Base-by-base conservation (phyloP, 1,284 basidiomycete genomes). In the Apiotrichum gamsii region DNA sequence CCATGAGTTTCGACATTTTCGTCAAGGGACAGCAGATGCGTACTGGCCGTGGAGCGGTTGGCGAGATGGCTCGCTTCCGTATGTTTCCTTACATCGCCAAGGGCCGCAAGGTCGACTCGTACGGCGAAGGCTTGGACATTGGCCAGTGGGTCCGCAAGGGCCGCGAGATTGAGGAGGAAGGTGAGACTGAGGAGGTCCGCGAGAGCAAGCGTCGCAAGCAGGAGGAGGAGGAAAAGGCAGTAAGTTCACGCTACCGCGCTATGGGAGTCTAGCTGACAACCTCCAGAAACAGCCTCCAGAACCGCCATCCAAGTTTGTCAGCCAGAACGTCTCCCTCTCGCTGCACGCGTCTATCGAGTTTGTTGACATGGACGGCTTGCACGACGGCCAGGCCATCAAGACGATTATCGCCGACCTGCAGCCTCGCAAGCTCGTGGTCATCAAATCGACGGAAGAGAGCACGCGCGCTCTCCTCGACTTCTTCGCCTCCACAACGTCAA, bases 11-110 rank as follows among this genome's bases (percentile, higher is more conserved):
- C 62, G 94, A 98, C 69, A 95, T 98, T 59, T 98, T 90, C 70
- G 78, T 98, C 54, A 95, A 94, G 67, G 95, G 93, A 6, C 87
- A 93, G 62, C 83, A 90, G 30, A 84, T 84, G 38, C 85, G 85
- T 54, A 29, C 82, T 77, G 45, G 78, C 75, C 24, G 83, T 82
- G 51, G 45, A 3, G 52, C 37, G 2, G 48, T 43, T 6, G 63
- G 58, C n/a, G 62, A 59, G 34, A 63, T 67, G 60, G 62, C 80
- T 5, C 52, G 94, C 34, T 97, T 87, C 70, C 80, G 95, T 57
- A 96, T 97, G 87, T 98, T 97, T 73, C 95, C 95, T 0, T 90
- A 90, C 61, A 82, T 95, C 31, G 94, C 98, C 73, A 85, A 89
- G 67, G 91, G 87, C 62, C 77, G 90, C 54, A 80, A 87, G 57